phyloP scores from a whole-genome alignment of 1,284 basidiomycete species.

The Melampsora americana region DNA sequence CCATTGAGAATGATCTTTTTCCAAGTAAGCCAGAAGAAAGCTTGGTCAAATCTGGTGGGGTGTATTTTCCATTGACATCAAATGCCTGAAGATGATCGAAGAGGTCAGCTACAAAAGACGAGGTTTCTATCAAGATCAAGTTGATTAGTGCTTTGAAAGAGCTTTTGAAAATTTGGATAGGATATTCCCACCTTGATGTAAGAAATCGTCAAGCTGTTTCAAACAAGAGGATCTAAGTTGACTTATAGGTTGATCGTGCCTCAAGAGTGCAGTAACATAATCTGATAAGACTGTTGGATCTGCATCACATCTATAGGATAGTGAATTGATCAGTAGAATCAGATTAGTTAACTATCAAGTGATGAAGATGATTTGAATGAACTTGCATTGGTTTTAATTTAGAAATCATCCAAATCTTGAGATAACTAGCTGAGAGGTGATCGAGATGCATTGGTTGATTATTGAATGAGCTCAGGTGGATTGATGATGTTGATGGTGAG shows the following conservation, averaged over 20 bases:
- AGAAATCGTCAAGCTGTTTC: constrained; percentile 36
- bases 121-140: constrained; percentile 5
- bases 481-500: too few species aligned
- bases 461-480: too few species aligned
- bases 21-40: constrained; percentile 17
- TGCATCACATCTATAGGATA: constrained; percentile 18
- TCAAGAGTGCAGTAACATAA: constrained; percentile 28
- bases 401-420: constrained; percentile 32
- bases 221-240: constrained; percentile 16
- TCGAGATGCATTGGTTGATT: constrained; percentile 26
- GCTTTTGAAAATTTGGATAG: not conserved
- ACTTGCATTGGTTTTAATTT: constrained; percentile 40
- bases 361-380: not conserved
- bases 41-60: constrained; percentile 17
- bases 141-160: not conserved
- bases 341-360: not conserved
- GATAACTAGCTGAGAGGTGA: not conserved
- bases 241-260: constrained; percentile 33
- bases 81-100: constrained; percentile 37
- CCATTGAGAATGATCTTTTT: constrained; percentile 22
- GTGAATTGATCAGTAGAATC: too few species aligned
- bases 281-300: constrained; percentile 37
- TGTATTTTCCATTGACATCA: constrained; percentile 27
- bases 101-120: constrained; percentile 25
- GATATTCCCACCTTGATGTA: constrained; percentile 17